These are phyloP conservation scores for Solanum pinnatisectum DNA, from an alignment of 257 asterid species.

Conservation along the genomic window DNA sequence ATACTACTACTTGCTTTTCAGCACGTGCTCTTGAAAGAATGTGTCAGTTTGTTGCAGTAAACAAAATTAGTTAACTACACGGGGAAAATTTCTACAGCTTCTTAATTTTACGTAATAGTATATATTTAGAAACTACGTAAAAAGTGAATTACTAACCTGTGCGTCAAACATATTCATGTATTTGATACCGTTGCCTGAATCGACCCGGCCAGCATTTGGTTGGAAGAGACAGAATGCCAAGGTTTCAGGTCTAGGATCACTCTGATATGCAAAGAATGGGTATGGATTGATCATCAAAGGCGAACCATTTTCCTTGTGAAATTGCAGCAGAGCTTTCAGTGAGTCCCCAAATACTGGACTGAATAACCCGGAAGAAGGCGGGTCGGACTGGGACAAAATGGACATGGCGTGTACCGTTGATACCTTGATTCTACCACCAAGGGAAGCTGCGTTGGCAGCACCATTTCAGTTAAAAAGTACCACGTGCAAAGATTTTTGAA, in stretches of 20 bases:
- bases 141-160: conserved; percentile 43
- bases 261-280: conserved; percentile 83
- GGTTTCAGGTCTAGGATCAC: conserved; percentile 83
- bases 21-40: neutral
- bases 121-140: neutral
- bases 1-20: neutral
- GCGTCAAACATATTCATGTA: conserved; percentile 99
- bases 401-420: conserved; percentile 90
- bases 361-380: conserved; percentile 80
- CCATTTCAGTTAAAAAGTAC: neutral
- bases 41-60: neutral
- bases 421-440: conserved; percentile 79
- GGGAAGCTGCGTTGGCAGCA: conserved; percentile 37
- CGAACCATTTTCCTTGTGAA: conserved; percentile 48
- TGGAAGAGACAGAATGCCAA: conserved; percentile 87
- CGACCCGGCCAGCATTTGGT: conserved; percentile 81
- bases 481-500: neutral
- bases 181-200: conserved; percentile 58
- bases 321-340: conserved; percentile 55
- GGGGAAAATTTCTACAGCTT: neutral
- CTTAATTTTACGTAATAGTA: neutral
- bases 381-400: conserved; percentile 69
- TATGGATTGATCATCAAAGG: conserved; percentile 96
- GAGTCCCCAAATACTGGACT: conserved; percentile 33
- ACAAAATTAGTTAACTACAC: neutral